phyloP scores from a whole-genome alignment of 805 yeast species.

The Nakazawaea laoshanensis region DNA sequence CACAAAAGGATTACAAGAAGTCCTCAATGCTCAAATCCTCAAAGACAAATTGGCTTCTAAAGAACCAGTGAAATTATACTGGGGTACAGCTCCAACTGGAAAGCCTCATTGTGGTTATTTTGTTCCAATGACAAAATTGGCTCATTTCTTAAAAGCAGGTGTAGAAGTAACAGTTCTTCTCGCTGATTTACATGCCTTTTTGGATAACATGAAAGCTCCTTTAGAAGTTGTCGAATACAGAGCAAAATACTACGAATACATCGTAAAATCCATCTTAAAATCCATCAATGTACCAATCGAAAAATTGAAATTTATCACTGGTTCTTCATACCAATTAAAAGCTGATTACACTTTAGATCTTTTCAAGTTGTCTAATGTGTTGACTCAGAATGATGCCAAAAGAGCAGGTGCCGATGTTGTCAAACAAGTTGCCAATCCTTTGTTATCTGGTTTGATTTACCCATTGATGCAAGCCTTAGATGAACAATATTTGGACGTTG shows the following conservation, averaged over 20 bases:
- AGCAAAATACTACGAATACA: constrained; percentile 79
- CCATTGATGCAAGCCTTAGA: constrained; percentile 99
- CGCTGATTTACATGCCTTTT: constrained; percentile 94
- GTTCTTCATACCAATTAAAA: constrained; percentile 81
- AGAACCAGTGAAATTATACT: constrained; percentile 78
- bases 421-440: constrained; percentile 92
- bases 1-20: constrained; percentile 86
- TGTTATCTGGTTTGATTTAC: constrained; percentile 86
- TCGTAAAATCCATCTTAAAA: constrained; percentile 76
- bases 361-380: constrained; percentile 75
- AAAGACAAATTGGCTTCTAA: constrained; percentile 74
- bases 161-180: constrained; percentile 86
- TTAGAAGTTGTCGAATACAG: constrained; percentile 83
- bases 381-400: constrained; percentile 92
- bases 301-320: constrained; percentile 72
- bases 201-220: constrained; percentile 98
- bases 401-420: constrained; percentile 99
- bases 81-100: constrained; percentile 99
- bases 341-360: constrained; percentile 82
- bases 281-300: constrained; percentile 92
- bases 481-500: constrained; percentile 81
- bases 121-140: constrained; percentile 95
- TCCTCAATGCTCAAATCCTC: constrained; percentile 79
- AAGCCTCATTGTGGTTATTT: constrained; percentile 98
- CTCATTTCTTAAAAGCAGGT: constrained; percentile 92